These are phyloP conservation scores for Alternaria solani DNA, from an alignment of 2,329 filamentous ascomycete species.

Conservation along the genomic window DNA sequence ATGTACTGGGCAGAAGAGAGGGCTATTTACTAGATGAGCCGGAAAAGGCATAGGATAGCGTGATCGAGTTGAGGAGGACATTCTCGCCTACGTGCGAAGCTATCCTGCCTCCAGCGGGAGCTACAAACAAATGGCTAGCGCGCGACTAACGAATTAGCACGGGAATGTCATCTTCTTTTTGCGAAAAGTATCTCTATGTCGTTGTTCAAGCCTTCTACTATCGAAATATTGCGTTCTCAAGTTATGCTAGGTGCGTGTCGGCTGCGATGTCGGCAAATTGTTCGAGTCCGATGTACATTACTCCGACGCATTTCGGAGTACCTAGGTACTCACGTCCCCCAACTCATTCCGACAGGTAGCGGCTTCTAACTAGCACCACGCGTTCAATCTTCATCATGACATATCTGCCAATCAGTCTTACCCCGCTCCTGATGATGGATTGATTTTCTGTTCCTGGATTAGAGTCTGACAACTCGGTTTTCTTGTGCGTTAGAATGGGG, in stretches of 20 bases:
- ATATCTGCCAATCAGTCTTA: neutral
- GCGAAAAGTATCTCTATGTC: neutral
- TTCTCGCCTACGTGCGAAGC: neutral
- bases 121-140: neutral
- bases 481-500: neutral
- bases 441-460: slow-evolving; percentile 1
- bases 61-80: neutral
- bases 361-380: neutral
- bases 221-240: neutral
- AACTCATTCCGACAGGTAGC: slow-evolving; percentile 3
- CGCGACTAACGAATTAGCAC: neutral
- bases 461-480: neutral
- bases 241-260: neutral
- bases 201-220: neutral
- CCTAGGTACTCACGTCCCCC: neutral
- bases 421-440: slow-evolving; percentile 10
- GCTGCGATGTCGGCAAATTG: neutral
- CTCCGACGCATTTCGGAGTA: neutral
- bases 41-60: neutral
- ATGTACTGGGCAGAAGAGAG: slow-evolving; percentile 12
- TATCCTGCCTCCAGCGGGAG: neutral
- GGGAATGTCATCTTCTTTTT: neutral
- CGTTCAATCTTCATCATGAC: neutral
- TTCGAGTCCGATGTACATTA: neutral
- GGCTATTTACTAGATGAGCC: neutral